Base-by-base conservation (phyloP, 2,329 filamentous ascomycete species). In the Fusarium graminum region DNA sequence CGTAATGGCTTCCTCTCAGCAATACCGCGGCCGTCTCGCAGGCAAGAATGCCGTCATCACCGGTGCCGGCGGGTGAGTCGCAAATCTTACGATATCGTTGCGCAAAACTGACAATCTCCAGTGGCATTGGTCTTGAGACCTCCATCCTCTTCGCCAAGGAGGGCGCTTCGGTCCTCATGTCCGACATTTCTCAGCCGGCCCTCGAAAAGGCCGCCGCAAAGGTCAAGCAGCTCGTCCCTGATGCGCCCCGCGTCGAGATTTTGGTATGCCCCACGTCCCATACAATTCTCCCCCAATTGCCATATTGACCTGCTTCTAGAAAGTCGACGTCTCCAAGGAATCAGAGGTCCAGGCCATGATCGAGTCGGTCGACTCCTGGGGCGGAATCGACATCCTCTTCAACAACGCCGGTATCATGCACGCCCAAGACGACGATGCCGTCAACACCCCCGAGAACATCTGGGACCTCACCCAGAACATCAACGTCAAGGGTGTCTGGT, bases 361-460 rank as follows among this genome's bases (percentile, higher is more conserved):
- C 51, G 90, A 92, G 70, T 80, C 86, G 11, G 81, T 94, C 58
- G 94, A 97, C 78, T 76, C 86, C 57, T 96, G 92, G 91, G 94
- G 94, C 74, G 94, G 94, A 42, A 80, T 95, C 4, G 94, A 97
- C 77, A 84, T 97, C 75, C 92, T 97, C 73, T 97, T 97, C 88
- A 97, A 97, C 88, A 97, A 97, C 78, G 94, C 94, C 25, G 94
- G 94, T 54, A 97, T 97, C 79, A 97, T 97, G 94, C 94, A 97
- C 81, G 89, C 88, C 45, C 84, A 90, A 57, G 91, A 93, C 77
- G 89, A 87, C 74, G 90, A 93, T 78, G 93, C 94, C 46, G 82
- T 96, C 76, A 87, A 90, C 77, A 97, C 93, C 2, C 89, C 92
- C 49, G 93, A 97, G 82, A 89, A 88, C 73, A 94, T 97, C 82